Conservation (phyloP, 2,329 filamentous ascomycete genomes). For the Orbilia oligospora region DNA sequence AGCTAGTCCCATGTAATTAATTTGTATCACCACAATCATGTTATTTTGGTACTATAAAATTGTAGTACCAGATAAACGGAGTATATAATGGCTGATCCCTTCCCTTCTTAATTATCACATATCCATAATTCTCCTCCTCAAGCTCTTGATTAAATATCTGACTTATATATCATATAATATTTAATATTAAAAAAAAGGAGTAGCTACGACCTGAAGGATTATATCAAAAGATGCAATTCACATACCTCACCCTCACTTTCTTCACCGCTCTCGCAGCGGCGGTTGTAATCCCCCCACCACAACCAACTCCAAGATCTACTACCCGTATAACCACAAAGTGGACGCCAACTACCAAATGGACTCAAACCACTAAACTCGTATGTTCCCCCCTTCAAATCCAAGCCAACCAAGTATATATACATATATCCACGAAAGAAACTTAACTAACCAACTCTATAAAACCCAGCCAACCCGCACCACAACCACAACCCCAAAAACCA, state of each 20-base stretch:
- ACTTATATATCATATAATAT: too few species aligned
- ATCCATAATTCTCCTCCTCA: neutral
- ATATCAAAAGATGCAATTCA: conserved; percentile 38
- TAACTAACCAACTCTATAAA: too few species aligned
- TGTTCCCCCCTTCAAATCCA: neutral
- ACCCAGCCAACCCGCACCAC: neutral
- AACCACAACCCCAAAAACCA: conserved; percentile 14
- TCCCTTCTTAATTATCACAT: neutral
- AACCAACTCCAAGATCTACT: neutral
- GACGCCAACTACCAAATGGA: neutral
- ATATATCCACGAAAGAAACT: too few species aligned
- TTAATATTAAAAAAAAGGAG: too few species aligned
- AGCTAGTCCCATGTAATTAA: neutral
- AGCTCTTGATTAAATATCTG: neutral
- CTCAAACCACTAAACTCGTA: conserved; percentile 24
- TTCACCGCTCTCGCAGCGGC: conserved; percentile 42
- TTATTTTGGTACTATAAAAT: neutral
- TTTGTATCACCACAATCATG: neutral
- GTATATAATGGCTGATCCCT: conserved; percentile 11
- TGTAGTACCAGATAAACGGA: neutral
- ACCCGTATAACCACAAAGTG: conserved; percentile 1
- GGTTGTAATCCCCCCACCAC: conserved; percentile 10
- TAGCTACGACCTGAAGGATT: too few species aligned
- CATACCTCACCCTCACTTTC: conserved; percentile 22
- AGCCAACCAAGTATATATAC: neutral